These are phyloP conservation scores for Gleditsia sinensis DNA, from an alignment of 306 rosid species.

Conservation along the genomic window DNA sequence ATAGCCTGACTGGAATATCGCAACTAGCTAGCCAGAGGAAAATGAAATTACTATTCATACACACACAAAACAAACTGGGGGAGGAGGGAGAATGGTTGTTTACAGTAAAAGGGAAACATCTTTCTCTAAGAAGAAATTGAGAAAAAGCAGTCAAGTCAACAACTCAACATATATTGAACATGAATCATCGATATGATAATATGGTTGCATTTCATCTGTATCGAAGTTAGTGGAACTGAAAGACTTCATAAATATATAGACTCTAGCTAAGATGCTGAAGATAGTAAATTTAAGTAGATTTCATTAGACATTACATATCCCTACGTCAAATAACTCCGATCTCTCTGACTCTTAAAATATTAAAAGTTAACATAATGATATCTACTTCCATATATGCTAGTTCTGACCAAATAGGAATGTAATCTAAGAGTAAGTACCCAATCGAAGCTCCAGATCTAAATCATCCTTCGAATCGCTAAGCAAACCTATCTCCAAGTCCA, in stretches of 20 bases:
- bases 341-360: conserved; percentile 26
- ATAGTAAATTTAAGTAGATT: conserved; percentile 18
- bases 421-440: conserved; percentile 61
- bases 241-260: conserved; percentile 24
- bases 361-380: conserved; percentile 4
- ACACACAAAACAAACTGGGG: background rate
- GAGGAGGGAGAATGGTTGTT: background rate
- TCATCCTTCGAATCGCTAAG: conserved; percentile 50
- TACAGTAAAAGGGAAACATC: conserved; percentile 10
- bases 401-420: background rate
- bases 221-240: conserved; percentile 33
- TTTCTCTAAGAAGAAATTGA: background rate
- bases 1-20: conserved; percentile 31
- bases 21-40: conserved; percentile 13
- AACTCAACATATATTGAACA: conserved; percentile 27
- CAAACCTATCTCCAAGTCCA: conserved; percentile 73
- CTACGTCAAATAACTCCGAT: conserved; percentile 27
- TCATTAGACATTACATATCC: conserved; percentile 25
- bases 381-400: background rate
- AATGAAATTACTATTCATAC: background rate
- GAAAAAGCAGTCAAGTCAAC: conserved; percentile 23
- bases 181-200: conserved; percentile 15
- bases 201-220: conserved; percentile 14
- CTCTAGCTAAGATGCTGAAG: conserved; percentile 24
- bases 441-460: conserved; percentile 94